Conservation (phyloP, 1,284 basidiomycete genomes). For the Microbotryum lychnidis-dioicae region DNA sequence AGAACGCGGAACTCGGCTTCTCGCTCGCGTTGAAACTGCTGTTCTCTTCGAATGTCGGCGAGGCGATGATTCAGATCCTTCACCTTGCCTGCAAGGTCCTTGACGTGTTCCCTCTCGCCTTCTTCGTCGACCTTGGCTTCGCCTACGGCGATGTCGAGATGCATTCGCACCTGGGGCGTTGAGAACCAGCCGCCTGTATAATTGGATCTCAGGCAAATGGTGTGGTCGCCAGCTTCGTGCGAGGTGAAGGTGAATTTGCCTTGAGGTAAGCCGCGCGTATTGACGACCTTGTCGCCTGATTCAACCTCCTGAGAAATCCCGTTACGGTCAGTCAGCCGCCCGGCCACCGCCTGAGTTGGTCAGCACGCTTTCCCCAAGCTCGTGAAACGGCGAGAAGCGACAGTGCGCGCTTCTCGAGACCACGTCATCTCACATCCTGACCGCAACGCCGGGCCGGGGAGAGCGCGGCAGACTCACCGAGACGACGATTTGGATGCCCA, state of each 20-base stretch:
- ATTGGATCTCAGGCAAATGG: conserved; percentile 87
- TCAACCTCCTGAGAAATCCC: conserved; percentile 58
- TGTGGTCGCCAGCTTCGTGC: conserved; percentile 91
- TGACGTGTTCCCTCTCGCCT: conserved; percentile 70
- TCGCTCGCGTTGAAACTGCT: conserved; percentile 89
- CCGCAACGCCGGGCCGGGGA: not conserved
- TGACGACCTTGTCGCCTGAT: conserved; percentile 65
- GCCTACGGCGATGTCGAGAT: conserved; percentile 70
- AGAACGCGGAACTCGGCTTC: conserved; percentile 86
- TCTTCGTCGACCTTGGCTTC: conserved; percentile 37
- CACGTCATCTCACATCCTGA: not conserved
- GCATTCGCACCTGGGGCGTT: conserved; percentile 81
- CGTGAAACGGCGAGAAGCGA: not conserved
- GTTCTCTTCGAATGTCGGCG: conserved; percentile 85
- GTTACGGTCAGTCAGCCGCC: conserved; percentile 6
- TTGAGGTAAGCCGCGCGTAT: conserved; percentile 77
- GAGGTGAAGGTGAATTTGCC: conserved; percentile 96
- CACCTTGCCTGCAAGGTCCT: conserved; percentile 74
- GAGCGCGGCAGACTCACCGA: conserved; percentile 51
- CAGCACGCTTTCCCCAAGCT: not conserved
- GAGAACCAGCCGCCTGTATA: conserved; percentile 75
- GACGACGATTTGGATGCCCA: conserved; percentile 85
- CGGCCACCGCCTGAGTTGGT: not conserved
- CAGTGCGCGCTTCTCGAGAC: conserved; percentile 1
- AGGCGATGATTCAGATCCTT: conserved; percentile 87